Base-by-base conservation (phyloP, 345 rosid genomes). In the Firmiana major region DNA sequence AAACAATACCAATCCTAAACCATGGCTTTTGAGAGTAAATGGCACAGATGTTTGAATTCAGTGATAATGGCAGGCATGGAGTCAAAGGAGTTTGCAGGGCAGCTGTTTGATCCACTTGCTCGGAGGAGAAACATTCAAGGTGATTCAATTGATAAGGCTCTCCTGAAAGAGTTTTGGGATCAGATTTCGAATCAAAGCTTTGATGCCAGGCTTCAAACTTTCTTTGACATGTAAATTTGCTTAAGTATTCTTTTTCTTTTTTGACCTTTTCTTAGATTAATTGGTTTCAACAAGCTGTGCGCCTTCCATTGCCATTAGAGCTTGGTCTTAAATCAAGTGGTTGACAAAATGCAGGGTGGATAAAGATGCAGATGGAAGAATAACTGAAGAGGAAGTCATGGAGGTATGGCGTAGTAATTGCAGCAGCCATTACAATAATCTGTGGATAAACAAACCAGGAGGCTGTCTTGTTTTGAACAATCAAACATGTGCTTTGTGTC, bases 341-440 rank as follows among this genome's bases (percentile, higher is more conserved):
- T 51, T 34, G 53, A 75, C 31, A 40, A 42, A 81, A 10, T 87
- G 80, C 83, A 92, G 97, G 94, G 97, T 92, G 77, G 97, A 92
- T 82, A 92, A 90, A 86, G 91, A 92, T 85, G 92, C 93, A 0
- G 92, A 92, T 86, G 97, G 97, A 38, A 85, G 94, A 85, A 88
- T 92, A 51, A 88, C 93, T 1, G 93, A 89, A 77, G 85, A 85
- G 34, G 97, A 92, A 87, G 89, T 92, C 68, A 86, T 75, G 80
- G 97, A 90, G 93, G 94, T 90, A 75, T 74, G 64, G 17, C 7
- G 34, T 64, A 12, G 21, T 63, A 64, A 40, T 64, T 64, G 34
- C 34, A 3, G 26, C 70, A 64, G 16, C 70, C 5, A 10, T 24
- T 24, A 21, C 24, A 3, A 3, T 11, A 58, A 40, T 53, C 48